Evolutionary conservation across 106 monocot species (phyloP), one percentile per base, ranked within the genome.

Genomic region (Platanthera zijinensis): DNA sequence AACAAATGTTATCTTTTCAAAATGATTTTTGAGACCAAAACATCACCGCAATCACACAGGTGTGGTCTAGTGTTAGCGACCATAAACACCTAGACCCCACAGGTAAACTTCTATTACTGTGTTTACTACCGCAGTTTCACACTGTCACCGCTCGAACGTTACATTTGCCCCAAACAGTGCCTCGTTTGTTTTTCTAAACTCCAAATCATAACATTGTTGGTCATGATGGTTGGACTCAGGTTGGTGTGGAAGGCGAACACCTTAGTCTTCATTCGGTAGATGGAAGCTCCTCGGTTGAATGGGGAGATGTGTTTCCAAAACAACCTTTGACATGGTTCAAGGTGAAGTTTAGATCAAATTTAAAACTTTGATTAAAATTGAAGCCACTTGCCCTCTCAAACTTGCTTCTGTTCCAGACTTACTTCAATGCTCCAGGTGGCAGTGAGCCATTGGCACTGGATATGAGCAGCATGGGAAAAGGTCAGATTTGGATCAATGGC

Each of bases 301-400:
- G 89, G 89, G 79, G 68, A 49, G 89, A 79, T 52, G 70, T 72
- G 30, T 82, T 52, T 74, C 69, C 69, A 21, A 79, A 77, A 51
- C 83, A 84, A 19, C 78, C 89, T 3, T 69, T 89, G 63, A 84
- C 86, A 71, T 89, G 89, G 89, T 89, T 86, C 81, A 89, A 89
- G 89, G 89, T 89, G 30, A 70, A 77, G 61, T 10, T 39, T 14
- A 50, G 66, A 48, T 70, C 32, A 45, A 45, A 74, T 10, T 66
- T 67, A 30, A 53, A 2, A 5, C 67, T 67, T 67, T 12, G 11
- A 39, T 39, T 67, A 39, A 30, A 10, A 22, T 30, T 30, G 48
- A 71, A 71, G 45, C 47, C 47, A 71, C 19, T 8, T 6, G 70
- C 47, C 4, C 10, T 72, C 51, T 61, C 5, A 32, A 56, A 8